A percentile compares a stretch with the other conserved stretches of the same genome.
These are phyloP conservation scores for Gonapodya sp. DNA, from an alignment of 192 early-diverging fungal genomes.

Conservation along the genomic window DNA sequence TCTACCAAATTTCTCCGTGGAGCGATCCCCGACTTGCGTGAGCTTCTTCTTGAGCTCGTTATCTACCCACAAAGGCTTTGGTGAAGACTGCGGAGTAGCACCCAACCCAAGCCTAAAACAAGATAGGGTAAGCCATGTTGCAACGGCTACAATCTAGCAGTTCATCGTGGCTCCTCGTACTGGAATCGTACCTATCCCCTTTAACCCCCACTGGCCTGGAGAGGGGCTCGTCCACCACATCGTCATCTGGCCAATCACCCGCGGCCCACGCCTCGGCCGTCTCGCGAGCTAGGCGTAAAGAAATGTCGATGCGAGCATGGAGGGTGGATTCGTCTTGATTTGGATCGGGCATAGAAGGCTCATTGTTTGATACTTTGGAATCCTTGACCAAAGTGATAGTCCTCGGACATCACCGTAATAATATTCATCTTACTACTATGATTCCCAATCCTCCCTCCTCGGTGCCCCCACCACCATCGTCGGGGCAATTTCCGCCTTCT, in stretches of 20 bases:
- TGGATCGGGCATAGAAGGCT: background rate
- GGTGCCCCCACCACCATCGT: background rate
- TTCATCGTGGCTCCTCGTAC: no score
- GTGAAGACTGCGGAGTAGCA: background rate
- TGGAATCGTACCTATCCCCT: background rate
- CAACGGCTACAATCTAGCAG: no score
- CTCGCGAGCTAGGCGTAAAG: background rate
- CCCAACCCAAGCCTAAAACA: background rate
- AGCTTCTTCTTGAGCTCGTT: background rate
- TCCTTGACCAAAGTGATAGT: background rate
- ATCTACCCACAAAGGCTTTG: background rate
- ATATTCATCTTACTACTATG: no score
- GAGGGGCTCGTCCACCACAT: background rate
- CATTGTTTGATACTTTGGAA: background rate
- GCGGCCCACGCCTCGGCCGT: background rate
- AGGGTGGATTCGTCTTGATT: background rate
- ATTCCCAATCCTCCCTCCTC: background rate
- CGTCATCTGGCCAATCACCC: background rate
- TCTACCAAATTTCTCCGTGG: no score
- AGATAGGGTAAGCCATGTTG: no score
- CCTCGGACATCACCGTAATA: no score
- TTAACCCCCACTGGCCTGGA: background rate
- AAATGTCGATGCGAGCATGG: background rate
- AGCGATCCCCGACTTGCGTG: no score
- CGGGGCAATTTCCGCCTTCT: background rate